Base-by-base conservation (phyloP, 352 stramenopile genomes). In the Globisporangium mamillatum region DNA sequence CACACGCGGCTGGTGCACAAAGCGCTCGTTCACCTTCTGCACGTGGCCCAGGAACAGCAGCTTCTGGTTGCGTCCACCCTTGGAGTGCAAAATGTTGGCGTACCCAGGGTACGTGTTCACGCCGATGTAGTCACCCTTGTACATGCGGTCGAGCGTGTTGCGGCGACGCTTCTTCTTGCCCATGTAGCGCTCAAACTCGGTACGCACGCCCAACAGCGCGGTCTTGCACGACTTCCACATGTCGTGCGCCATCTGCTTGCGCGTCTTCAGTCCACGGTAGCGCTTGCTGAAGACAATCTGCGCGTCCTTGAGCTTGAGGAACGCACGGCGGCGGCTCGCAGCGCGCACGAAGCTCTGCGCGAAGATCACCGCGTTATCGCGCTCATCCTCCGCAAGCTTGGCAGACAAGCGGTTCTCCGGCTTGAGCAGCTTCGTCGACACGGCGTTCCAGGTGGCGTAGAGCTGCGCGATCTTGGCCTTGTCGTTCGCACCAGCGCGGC, bases 161-260 rank as follows among this genome's bases (percentile, higher is more conserved):
- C 87, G 85, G 60, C 87, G 85, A 63, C 87, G 87, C 77, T 93
- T 93, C 75, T 95, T 95, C 81, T 93, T 86, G 67, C 85, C 84
- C 44, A 92, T 67, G 69, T 89, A 95, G 24, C 84, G 84, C 77
- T 95, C 87, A 56, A 95, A 95, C 64, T 93, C 87, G 7, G 85
- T 93, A 41, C 87, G 85, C 53, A 95, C 84, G 27, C 87, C 87
- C 22, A 95, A 71, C 50, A 93, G 71, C 27, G 82, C 87, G 50
- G 87, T 73, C 69, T 90, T 90, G 75, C 85, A 93, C 54, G 81
- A 86, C 56, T 69, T 73, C 82, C 81, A 92, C 77, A 91, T 80
- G 32, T 88, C 76, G 22, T 71, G 75, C 10, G 81, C 74, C 57
- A 94, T 79, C 65, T 91, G 73, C 73, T 91, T 89, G 64, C 85